Evolutionary conservation across 768 basidiomycete species (phyloP).

Genomic region (Leucocoprinus birnbaumii): DNA sequence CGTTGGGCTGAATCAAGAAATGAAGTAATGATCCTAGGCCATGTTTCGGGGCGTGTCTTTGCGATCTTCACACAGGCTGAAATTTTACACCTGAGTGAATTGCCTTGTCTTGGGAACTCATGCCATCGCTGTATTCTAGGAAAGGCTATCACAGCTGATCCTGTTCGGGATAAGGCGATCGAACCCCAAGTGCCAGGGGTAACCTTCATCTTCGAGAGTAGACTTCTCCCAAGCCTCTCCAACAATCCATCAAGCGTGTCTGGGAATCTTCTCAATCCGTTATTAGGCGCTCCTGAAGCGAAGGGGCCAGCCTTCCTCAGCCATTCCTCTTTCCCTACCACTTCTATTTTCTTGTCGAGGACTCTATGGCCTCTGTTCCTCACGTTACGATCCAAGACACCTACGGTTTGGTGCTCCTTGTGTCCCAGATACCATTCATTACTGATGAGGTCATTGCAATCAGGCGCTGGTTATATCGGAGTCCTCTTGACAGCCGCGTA

Average conservation of each 20-base stretch:
- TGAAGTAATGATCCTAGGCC: too few species aligned
- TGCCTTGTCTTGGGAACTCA: too few species aligned
- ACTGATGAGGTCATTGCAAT: not conserved
- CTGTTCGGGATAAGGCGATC: too few species aligned
- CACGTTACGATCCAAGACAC: slow-evolving; percentile 18
- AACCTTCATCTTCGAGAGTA: not conserved
- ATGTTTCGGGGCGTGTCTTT: too few species aligned
- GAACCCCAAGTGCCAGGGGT: too few species aligned
- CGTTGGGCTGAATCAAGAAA: too few species aligned
- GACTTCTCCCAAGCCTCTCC: not conserved
- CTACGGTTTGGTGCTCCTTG: slow-evolving; percentile 14
- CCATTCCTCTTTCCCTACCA: not conserved
- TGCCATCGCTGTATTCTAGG: too few species aligned
- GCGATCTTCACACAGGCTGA: too few species aligned
- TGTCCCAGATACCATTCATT: not conserved
- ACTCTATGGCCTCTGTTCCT: not conserved
- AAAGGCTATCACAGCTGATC: too few species aligned
- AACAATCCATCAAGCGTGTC: not conserved
- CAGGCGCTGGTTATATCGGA: slow-evolving; percentile 24
- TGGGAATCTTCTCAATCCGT: not conserved
- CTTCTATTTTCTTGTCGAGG: too few species aligned
- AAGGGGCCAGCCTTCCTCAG: not conserved
- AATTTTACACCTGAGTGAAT: too few species aligned
- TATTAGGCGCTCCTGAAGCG: not conserved
- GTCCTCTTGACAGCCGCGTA: slow-evolving; percentile 31